Conservation (phyloP, 2,329 filamentous ascomycete species). For the Phialemoniopsis sp. region DNA sequence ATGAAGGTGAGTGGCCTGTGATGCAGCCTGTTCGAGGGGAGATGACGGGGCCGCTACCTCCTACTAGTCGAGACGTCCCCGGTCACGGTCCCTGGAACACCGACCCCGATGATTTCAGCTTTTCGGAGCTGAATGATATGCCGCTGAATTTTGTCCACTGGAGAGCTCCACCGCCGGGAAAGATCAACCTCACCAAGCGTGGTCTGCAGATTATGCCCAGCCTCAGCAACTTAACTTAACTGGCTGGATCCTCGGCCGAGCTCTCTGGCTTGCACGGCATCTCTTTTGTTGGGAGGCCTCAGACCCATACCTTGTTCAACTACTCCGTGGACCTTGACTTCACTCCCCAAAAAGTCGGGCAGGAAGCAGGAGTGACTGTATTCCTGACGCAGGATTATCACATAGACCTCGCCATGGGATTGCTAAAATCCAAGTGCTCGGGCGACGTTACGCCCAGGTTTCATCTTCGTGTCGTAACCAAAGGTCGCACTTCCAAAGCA, state of each 20-base stretch:
- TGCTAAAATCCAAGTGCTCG: no score
- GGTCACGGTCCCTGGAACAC: constrained; percentile 36
- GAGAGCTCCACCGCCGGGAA: constrained; percentile 20
- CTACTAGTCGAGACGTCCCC: constrained; percentile 24
- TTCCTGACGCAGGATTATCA: constrained; percentile 26
- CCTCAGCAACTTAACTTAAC: constrained; percentile 19
- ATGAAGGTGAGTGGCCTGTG: constrained; percentile 42
- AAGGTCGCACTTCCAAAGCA: constrained; percentile 2
- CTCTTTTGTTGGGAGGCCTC: constrained; percentile 22
- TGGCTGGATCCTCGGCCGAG: constrained; percentile 7
- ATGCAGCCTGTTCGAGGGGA: constrained; percentile 33
- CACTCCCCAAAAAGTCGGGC: constrained; percentile 11
- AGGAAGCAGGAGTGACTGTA: constrained; percentile 25
- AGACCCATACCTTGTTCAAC: constrained; percentile 24
- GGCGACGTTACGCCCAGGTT: neutral
- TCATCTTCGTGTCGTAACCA: constrained; percentile 14
- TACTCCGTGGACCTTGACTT: constrained; percentile 23
- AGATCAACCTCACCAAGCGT: constrained; percentile 13
- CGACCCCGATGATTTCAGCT: constrained; percentile 39
- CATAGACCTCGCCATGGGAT: constrained; percentile 24
- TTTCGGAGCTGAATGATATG: no score
- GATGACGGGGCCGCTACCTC: constrained; percentile 36
- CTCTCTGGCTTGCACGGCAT: constrained; percentile 17
- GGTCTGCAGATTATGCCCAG: constrained; percentile 20
- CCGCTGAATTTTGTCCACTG: constrained; percentile 24